A percentile compares a stretch with the other conserved stretches of the same genome.
These are phyloP conservation scores for Geranium rotundifolium DNA, from an alignment of 345 rosid genomes.

Conservation along the genomic window DNA sequence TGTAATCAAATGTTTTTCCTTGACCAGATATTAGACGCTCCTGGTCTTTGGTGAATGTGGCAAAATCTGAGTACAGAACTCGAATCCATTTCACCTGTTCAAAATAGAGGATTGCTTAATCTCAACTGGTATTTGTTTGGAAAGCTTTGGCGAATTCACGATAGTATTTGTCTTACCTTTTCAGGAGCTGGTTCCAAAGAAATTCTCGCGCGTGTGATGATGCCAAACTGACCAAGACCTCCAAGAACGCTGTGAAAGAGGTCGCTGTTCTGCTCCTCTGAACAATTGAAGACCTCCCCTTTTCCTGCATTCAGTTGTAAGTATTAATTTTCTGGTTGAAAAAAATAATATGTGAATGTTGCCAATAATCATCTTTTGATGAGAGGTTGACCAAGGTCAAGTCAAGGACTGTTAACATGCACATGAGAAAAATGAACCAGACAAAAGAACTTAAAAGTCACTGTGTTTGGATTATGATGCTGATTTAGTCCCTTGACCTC, in stretches of 20 bases:
- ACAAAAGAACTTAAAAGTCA: no score
- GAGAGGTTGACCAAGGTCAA: no score
- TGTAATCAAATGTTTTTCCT: slow-evolving; percentile 50
- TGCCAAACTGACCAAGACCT: slow-evolving; percentile 93
- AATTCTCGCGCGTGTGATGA: slow-evolving; percentile 83
- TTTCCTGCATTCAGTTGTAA: slow-evolving; percentile 45
- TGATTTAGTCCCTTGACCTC: no score
- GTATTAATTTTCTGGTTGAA: background rate
- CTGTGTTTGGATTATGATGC: no score
- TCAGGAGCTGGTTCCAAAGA: slow-evolving; percentile 69
- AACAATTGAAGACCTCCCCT: slow-evolving; percentile 76
- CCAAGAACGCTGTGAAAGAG: slow-evolving; percentile 80
- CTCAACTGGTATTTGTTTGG: background rate
- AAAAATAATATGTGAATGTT: background rate
- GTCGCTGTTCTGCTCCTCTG: slow-evolving; percentile 59
- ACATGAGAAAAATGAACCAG: no score
- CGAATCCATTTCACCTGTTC: slow-evolving; percentile 93
- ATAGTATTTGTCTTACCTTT: slow-evolving; percentile 26
- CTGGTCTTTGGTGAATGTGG: slow-evolving; percentile 66
- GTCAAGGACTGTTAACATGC: no score
- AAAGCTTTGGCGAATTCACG: background rate
- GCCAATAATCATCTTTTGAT: background rate
- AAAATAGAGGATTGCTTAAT: slow-evolving; percentile 11
- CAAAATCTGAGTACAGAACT: slow-evolving; percentile 70
- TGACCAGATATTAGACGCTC: slow-evolving; percentile 47